These are phyloP conservation scores for Ustilago bromivora DNA, from an alignment of 1,284 basidiomycete genomes.

Conservation along the genomic window DNA sequence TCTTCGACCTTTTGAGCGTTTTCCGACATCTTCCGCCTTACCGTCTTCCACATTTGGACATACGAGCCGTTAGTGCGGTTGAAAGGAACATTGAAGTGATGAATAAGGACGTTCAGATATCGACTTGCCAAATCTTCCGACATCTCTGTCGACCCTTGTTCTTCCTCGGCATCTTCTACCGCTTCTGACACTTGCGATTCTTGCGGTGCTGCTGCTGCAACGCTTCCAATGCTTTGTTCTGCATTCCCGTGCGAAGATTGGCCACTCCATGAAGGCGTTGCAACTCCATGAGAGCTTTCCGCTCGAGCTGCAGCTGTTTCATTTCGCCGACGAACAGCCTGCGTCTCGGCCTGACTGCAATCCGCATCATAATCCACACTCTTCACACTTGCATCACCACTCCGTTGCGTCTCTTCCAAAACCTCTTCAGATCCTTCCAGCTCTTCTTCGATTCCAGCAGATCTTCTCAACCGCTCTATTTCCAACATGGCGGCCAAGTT, in stretches of 20 bases:
- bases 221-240: not conserved
- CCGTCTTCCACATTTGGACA: conserved; percentile 31
- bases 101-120: conserved; percentile 51
- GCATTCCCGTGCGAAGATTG: not conserved
- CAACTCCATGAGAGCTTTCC: conserved; percentile 1
- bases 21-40: conserved; percentile 17
- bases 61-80: conserved; percentile 22
- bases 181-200: conserved; percentile 9
- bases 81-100: conserved; percentile 41
- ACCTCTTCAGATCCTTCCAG: conserved; percentile 12
- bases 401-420: conserved; percentile 18
- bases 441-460: conserved; percentile 27
- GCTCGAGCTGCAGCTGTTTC: not conserved
- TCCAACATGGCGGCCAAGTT: conserved; percentile 48
- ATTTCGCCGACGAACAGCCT: conserved; percentile 18
- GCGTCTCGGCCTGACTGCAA: conserved; percentile 45
- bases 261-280: not conserved
- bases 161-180: conserved; percentile 9
- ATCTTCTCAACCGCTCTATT: conserved; percentile 45
- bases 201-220: not conserved
- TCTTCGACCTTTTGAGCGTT: conserved; percentile 50
- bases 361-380: conserved; percentile 46
- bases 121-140: conserved; percentile 39
- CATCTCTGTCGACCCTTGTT: conserved; percentile 15
- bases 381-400: conserved; percentile 15